These are phyloP conservation scores for Naematelia aurantialba DNA, from an alignment of 768 basidiomycete genomes.

Conservation along the genomic window DNA sequence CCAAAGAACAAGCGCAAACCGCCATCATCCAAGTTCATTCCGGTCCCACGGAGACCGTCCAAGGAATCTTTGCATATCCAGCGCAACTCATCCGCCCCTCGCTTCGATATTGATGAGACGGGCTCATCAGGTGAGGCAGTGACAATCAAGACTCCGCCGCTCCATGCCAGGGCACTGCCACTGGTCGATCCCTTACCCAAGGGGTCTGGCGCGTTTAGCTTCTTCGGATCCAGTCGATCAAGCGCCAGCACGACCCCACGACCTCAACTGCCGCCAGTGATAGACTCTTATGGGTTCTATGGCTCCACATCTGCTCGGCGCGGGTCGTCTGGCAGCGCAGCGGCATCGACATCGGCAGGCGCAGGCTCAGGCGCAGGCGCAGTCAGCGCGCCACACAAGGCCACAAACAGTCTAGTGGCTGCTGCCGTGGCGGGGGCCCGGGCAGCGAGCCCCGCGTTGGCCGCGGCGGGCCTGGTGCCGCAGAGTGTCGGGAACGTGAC, in stretches of 20 bases:
- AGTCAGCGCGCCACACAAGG: slow-evolving; percentile 1
- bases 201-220: slow-evolving; percentile 43
- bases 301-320: slow-evolving; percentile 6
- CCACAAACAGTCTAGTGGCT: slow-evolving; percentile 49
- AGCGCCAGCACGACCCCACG: background rate
- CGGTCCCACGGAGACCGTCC: slow-evolving; percentile 31
- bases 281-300: background rate
- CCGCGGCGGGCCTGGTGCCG: slow-evolving; percentile 34
- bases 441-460: slow-evolving; percentile 48
- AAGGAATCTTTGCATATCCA: slow-evolving; percentile 27
- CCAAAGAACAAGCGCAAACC: slow-evolving; percentile 53
- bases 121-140: slow-evolving; percentile 39
- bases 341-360: background rate
- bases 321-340: background rate
- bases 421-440: slow-evolving; percentile 72
- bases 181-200: slow-evolving; percentile 7
- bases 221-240: slow-evolving; percentile 34
- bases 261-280: background rate
- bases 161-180: slow-evolving; percentile 12
- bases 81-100: slow-evolving; percentile 35
- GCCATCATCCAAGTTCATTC: slow-evolving; percentile 30
- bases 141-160: slow-evolving; percentile 29
- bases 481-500: slow-evolving; percentile 60
- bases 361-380: slow-evolving; percentile 1
- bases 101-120: slow-evolving; percentile 42